Evolutionary conservation across 257 asterid genomes (phyloP), one percentile per base, ranked within the genome.

Genomic region (Thymus quinquecostatus): DNA sequence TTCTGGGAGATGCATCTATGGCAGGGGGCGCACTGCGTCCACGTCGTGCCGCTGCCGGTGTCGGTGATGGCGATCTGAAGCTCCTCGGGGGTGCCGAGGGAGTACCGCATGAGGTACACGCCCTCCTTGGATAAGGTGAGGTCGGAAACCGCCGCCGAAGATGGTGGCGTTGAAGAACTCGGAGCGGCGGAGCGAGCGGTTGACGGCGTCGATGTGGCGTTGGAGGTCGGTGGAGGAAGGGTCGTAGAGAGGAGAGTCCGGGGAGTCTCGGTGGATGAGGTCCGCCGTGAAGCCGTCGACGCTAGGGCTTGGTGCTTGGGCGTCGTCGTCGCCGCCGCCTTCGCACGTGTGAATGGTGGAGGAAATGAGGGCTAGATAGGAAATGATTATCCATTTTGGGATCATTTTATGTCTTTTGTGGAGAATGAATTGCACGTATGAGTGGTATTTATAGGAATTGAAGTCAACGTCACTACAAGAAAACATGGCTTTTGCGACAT

Each of bases 1-100:
- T 21, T 21, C 21, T 21, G 21, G 21, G 21, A 21, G 21, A 21
- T 21, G 21, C 21, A 21, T 21, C 21, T 21, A 21, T 21, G 21
- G 21, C 21, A 89, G 5, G 93, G 96, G 14, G 28, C 47, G 81
- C 96, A 91, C 27, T 89, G 92, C 0, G 82, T 79, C 96, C 96
- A 87, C 0, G 81, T 82, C 12, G 85, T 87, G 4, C 88, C 95
- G 0, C 89, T 91, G 55, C 86, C 95, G 0, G 86, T 87, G 5
- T 91, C 95, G 27, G 32, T 87, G 3, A 86, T 76, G 58, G 87
- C 89, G 3, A 21, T 36, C 40, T 36, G 40, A 5, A 68, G 74
- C 4, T 28, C 11, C 0, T 92, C 92, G 0, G 60, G 60, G 2
- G 86, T 87, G 27, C 97, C 95, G 6, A 87, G 63, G 38, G 82